These are phyloP conservation scores for Chenopodium suecicum DNA, from an alignment of 148 eudicot species.

Conservation along the genomic window DNA sequence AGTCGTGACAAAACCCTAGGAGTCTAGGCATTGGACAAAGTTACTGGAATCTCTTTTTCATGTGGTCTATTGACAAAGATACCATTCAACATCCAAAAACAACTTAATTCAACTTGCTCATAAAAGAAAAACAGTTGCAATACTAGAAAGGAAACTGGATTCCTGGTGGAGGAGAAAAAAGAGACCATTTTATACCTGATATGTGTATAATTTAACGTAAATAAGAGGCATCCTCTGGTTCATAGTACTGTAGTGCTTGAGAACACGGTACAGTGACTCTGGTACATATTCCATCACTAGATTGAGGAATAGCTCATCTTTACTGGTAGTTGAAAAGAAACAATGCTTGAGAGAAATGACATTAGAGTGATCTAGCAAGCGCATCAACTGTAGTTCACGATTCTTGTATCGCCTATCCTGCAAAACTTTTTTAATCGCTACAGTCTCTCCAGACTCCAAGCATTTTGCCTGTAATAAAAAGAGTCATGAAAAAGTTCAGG, in stretches of 20 bases:
- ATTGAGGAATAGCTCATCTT: constrained; percentile 77
- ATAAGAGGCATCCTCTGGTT: constrained; percentile 82
- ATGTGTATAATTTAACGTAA: constrained; percentile 18
- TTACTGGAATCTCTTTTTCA: no score
- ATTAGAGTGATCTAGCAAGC: constrained; percentile 71
- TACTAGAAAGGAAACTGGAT: neutral
- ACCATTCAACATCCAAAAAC: neutral
- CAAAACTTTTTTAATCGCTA: constrained; percentile 79
- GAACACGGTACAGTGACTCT: constrained; percentile 67
- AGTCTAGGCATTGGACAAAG: neutral
- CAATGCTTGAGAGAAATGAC: constrained; percentile 76
- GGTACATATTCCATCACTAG: constrained; percentile 88
- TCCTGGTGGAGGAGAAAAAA: neutral
- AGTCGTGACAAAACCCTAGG: neutral
- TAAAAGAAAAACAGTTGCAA: neutral
- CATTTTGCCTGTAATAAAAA: constrained; percentile 59
- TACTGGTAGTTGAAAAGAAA: constrained; percentile 77
- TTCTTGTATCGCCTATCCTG: constrained; percentile 81
- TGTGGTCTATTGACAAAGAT: neutral
- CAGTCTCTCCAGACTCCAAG: constrained; percentile 79
- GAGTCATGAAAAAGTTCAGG: constrained; percentile 4
- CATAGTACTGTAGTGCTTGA: constrained; percentile 62
- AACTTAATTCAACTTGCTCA: neutral
- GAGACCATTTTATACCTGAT: constrained; percentile 51
- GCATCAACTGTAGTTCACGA: constrained; percentile 78